Evolutionary conservation across 306 rosid species (phyloP).

Genomic region (Cucurbita pepo): DNA sequence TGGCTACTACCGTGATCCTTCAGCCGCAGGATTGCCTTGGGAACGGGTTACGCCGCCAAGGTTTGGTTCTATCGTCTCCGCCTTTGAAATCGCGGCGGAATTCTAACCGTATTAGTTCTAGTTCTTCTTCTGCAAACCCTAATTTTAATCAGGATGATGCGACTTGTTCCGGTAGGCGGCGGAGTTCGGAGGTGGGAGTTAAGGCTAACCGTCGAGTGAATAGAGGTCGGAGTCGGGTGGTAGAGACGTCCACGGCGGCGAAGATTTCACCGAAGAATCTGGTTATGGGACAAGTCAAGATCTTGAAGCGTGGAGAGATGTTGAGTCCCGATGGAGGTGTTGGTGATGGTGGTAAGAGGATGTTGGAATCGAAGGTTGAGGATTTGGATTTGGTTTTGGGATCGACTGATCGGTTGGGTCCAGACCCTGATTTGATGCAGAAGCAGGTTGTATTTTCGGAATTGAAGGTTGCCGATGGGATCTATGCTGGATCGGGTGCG

Average conservation of each 20-base stretch:
- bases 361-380: not conserved
- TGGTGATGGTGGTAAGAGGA: not conserved
- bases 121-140: not conserved
- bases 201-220: not conserved
- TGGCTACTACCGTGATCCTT: slow-evolving; percentile 1
- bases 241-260: slow-evolving; percentile 9
- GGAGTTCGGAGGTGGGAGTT: slow-evolving; percentile 18
- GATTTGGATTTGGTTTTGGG: slow-evolving; percentile 30
- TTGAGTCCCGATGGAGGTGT: slow-evolving; percentile 9
- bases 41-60: not conserved
- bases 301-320: slow-evolving; percentile 66
- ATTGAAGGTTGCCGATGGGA: slow-evolving; percentile 18
- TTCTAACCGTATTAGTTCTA: not conserved
- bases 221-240: slow-evolving; percentile 4
- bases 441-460: slow-evolving; percentile 45
- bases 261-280: slow-evolving; percentile 14
- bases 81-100: slow-evolving; percentile 3
- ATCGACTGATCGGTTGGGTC: slow-evolving; percentile 57
- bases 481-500: slow-evolving; percentile 44
- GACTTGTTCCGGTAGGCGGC: slow-evolving; percentile 29
- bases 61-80: not conserved
- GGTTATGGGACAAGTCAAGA: slow-evolving; percentile 58
- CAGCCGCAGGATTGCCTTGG: slow-evolving; percentile 1
- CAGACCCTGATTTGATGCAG: slow-evolving; percentile 42
- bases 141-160: not conserved